Evolutionary conservation across 306 rosid species (phyloP).

Genomic region (Casuarina cunninghamiana): DNA sequence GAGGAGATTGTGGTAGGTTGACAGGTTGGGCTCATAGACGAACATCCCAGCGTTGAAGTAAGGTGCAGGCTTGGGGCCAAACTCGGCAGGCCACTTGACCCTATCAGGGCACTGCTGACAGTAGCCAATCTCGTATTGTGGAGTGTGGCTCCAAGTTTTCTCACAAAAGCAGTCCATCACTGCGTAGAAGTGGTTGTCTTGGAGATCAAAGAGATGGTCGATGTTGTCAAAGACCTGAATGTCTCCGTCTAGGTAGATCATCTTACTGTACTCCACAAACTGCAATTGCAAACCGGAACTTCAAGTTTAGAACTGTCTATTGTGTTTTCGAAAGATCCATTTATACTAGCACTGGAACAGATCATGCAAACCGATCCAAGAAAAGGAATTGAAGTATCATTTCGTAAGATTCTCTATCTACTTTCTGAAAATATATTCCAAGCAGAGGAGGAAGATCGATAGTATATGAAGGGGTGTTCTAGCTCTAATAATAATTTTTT

Average conservation of each 20-base stretch:
- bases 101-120: constrained; percentile 76
- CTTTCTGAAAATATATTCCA: no score
- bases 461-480: no score
- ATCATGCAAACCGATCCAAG: no score
- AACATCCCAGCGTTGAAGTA: constrained; percentile 92
- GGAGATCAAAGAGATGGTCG: constrained; percentile 63
- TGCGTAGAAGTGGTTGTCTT: constrained; percentile 56
- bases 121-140: constrained; percentile 60
- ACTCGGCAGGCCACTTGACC: constrained; percentile 54
- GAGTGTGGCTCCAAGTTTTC: constrained; percentile 58
- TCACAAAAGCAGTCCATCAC: constrained; percentile 92
- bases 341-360: no score
- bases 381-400: no score
- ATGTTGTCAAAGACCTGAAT: constrained; percentile 73
- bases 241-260: constrained; percentile 80
- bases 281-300: constrained; percentile 9
- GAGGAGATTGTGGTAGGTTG: constrained; percentile 54
- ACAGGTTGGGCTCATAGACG: constrained; percentile 55
- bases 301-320: no score
- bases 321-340: no score
- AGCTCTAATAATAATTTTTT: no score
- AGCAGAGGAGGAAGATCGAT: no score
- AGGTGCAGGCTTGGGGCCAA: constrained; percentile 67
- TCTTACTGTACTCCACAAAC: constrained; percentile 78
- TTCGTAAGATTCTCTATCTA: no score